Conservation (phyloP, 257 asterid species). For the Coffea canephora region DNA sequence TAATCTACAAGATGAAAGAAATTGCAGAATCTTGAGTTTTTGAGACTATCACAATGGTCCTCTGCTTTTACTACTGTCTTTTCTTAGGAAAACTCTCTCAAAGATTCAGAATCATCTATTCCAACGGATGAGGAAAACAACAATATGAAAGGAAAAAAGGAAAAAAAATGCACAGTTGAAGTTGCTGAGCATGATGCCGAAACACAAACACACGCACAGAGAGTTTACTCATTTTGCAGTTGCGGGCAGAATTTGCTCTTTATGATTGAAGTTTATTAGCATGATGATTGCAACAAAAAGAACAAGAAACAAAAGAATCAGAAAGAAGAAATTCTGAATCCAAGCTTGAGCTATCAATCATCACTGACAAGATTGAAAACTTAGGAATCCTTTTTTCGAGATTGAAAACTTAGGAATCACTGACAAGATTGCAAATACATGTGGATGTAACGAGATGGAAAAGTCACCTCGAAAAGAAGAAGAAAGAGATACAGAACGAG, state of each 20-base stretch:
- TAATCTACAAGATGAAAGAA: neutral
- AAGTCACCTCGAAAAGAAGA: constrained; percentile 36
- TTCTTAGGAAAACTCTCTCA: neutral
- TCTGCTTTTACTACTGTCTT: neutral
- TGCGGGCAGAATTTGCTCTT: no score
- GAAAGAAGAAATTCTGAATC: neutral
- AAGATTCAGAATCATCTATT: neutral
- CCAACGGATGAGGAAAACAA: neutral
- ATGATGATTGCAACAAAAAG: no score
- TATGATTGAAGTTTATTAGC: no score
- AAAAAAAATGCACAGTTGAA: neutral
- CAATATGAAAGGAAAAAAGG: no score
- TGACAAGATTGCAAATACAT: neutral
- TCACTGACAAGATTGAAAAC: neutral
- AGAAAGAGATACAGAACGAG: constrained; percentile 35
- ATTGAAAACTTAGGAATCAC: neutral
- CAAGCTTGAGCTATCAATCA: neutral
- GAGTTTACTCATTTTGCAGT: no score
- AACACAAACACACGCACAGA: no score
- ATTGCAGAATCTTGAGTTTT: neutral
- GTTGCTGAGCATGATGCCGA: no score
- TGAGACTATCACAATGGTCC: neutral
- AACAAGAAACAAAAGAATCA: no score
- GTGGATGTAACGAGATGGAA: neutral
- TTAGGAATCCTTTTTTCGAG: no score